These are phyloP conservation scores for Polymyxa betae DNA, from an alignment of 208 protist species.

Conservation along the genomic window DNA sequence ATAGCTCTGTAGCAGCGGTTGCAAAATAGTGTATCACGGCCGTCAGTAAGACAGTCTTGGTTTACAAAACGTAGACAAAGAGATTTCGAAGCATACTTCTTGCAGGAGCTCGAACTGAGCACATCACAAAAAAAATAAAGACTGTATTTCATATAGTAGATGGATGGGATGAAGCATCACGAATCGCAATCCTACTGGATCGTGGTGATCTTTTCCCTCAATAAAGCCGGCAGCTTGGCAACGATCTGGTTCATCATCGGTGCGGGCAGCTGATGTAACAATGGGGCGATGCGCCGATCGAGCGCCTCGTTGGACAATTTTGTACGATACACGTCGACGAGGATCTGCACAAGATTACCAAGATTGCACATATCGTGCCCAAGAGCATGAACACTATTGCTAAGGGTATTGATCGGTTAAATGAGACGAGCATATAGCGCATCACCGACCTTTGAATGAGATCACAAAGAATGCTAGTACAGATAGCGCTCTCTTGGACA, in stretches of 20 bases:
- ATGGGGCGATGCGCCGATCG: neutral
- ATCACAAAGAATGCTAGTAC: neutral
- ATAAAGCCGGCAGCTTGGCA: neutral
- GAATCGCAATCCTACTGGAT: neutral
- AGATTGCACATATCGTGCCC: neutral
- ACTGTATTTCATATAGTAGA: constrained; percentile 11
- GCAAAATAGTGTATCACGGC: too few relatives aligned
- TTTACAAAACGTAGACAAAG: too few relatives aligned
- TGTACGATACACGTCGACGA: constrained; percentile 14
- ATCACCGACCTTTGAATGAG: constrained; percentile 8
- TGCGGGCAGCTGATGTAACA: neutral
- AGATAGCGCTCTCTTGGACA: constrained; percentile 7
- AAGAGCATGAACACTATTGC: neutral
- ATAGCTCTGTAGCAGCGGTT: too few relatives aligned
- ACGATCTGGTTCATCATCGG: neutral
- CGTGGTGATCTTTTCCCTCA: neutral
- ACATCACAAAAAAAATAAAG: too few relatives aligned
- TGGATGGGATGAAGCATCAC: neutral
- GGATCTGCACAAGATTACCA: neutral
- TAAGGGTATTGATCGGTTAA: neutral
- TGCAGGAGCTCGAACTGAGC: too few relatives aligned
- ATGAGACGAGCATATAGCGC: neutral
- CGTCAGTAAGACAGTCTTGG: too few relatives aligned
- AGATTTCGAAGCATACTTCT: too few relatives aligned
- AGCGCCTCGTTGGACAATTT: neutral